A percentile compares a stretch with the other conserved stretches of the same genome.
Conservation (phyloP, 2,329 filamentous ascomycete genomes). For the Fusarium devonianum region DNA sequence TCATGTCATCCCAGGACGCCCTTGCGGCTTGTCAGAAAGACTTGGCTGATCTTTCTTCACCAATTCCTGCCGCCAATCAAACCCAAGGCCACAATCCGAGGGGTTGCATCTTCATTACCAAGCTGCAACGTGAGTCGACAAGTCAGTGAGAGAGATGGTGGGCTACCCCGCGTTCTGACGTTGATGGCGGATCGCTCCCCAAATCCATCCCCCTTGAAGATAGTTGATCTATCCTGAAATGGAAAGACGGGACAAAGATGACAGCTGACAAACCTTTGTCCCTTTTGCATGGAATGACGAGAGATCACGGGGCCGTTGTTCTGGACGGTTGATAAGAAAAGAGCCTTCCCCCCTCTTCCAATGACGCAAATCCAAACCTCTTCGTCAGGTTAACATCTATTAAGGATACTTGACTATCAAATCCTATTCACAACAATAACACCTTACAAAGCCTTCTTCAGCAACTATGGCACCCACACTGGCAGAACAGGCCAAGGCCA, state of each 20-base stretch:
- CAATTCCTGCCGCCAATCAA: too few species aligned
- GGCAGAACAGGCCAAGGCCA: conserved; percentile 30
- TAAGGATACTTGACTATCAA: background rate
- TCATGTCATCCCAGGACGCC: too few species aligned
- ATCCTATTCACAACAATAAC: background rate
- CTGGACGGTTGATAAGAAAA: conserved; percentile 14
- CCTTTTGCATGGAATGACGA: conserved; percentile 14
- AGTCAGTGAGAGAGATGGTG: background rate
- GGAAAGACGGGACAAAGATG: conserved; percentile 5
- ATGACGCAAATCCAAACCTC: background rate
- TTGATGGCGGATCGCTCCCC: conserved; percentile 14
- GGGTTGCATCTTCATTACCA: background rate
- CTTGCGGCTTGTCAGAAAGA: too few species aligned
- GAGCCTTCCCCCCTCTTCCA: conserved; percentile 15
- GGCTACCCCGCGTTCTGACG: conserved; percentile 36
- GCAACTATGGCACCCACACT: conserved; percentile 24
- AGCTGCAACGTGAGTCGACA: conserved; percentile 2
- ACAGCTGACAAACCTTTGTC: conserved; percentile 20
- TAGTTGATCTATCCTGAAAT: conserved; percentile 14
- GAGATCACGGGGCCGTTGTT: conserved; percentile 9
- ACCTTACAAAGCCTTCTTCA: background rate
- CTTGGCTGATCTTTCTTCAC: too few species aligned
- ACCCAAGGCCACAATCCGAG: too few species aligned
- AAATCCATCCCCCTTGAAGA: background rate
- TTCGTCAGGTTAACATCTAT: background rate